These are phyloP conservation scores for Suillus spraguei DNA, from an alignment of 768 basidiomycete genomes.

Conservation along the genomic window DNA sequence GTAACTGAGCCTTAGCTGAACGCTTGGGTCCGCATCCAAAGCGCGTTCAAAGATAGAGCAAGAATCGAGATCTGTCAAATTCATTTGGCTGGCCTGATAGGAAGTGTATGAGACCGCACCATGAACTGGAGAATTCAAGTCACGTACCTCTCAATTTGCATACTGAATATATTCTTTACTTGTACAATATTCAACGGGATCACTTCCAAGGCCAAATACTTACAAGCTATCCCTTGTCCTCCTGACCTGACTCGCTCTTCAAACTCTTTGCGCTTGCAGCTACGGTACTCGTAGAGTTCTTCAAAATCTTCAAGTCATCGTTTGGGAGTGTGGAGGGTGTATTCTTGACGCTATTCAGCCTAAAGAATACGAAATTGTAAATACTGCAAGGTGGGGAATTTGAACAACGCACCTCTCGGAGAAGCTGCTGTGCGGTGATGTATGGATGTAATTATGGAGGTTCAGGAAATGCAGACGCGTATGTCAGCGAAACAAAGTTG, in stretches of 20 bases:
- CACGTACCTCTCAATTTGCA: too few species aligned
- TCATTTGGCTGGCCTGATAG: too few species aligned
- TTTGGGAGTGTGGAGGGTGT: slow-evolving; percentile 86
- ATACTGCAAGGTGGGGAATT: background rate
- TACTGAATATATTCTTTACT: slow-evolving; percentile 89
- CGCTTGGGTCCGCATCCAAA: slow-evolving; percentile 90
- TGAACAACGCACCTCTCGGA: slow-evolving; percentile 74
- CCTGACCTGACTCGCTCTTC: slow-evolving; percentile 86
- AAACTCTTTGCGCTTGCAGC: slow-evolving; percentile 90
- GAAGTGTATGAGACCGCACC: too few species aligned
- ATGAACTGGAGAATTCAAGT: too few species aligned
- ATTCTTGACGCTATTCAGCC: slow-evolving; percentile 98
- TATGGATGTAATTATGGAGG: slow-evolving; percentile 36
- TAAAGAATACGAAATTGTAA: slow-evolving; percentile 29
- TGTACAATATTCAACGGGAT: slow-evolving; percentile 13
- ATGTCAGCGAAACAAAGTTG: slow-evolving; percentile 63
- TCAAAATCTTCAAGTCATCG: slow-evolving; percentile 97
- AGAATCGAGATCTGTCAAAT: too few species aligned
- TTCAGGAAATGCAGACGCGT: background rate
- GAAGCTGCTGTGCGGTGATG: too few species aligned
- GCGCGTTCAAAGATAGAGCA: slow-evolving; percentile 97
- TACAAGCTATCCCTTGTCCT: slow-evolving; percentile 84
- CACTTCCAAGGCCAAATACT: background rate
- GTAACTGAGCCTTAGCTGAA: slow-evolving; percentile 93
- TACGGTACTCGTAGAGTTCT: slow-evolving; percentile 87